A percentile compares a stretch with the other conserved stretches of the same genome.
Evolutionary conservation across 192 early-diverging fungal species (phyloP).

Genomic region (Backusella luteola): DNA sequence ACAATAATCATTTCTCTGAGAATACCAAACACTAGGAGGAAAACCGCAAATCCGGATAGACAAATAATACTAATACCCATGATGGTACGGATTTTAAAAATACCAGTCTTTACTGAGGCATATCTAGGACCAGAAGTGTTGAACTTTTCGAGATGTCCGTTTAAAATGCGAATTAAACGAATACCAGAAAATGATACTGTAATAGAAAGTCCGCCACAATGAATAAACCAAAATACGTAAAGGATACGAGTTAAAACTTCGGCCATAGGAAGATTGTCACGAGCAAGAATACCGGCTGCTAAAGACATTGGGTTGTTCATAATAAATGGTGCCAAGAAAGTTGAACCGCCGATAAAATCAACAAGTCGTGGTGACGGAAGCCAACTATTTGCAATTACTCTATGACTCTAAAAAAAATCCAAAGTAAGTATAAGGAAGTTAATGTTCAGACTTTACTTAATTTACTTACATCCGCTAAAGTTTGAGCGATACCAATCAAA

Average conservation of each 20-base stretch:
- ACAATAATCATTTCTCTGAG: conserved; percentile 26
- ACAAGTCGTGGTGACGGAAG: conserved; percentile 26
- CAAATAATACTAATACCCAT: conserved; percentile 26
- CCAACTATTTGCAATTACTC: conserved; percentile 30
- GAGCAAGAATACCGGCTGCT: conserved; percentile 19
- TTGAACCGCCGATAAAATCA: conserved; percentile 20
- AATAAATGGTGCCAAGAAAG: conserved; percentile 26
- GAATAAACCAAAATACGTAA: conserved; percentile 34
- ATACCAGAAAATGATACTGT: conserved; percentile 19
- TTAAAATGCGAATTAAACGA: conserved; percentile 20
- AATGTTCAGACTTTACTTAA: background rate
- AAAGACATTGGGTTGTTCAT: conserved; percentile 28
- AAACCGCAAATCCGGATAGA: conserved; percentile 24
- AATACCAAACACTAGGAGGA: conserved; percentile 34
- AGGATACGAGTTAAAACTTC: conserved; percentile 20
- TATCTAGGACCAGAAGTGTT: conserved; percentile 15
- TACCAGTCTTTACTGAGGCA: conserved; percentile 20
- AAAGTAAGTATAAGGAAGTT: background rate
- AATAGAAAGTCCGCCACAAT: conserved; percentile 12
- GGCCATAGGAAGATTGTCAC: background rate
- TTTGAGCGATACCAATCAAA: conserved; percentile 32
- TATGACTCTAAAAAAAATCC: conserved; percentile 23
- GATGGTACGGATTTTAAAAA: conserved; percentile 25
- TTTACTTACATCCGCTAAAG: conserved; percentile 23
- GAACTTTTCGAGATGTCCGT: conserved; percentile 19